These are phyloP conservation scores for Waltiozyma sp. DNA, from an alignment of 1,139 yeast genomes.

Conservation along the genomic window DNA sequence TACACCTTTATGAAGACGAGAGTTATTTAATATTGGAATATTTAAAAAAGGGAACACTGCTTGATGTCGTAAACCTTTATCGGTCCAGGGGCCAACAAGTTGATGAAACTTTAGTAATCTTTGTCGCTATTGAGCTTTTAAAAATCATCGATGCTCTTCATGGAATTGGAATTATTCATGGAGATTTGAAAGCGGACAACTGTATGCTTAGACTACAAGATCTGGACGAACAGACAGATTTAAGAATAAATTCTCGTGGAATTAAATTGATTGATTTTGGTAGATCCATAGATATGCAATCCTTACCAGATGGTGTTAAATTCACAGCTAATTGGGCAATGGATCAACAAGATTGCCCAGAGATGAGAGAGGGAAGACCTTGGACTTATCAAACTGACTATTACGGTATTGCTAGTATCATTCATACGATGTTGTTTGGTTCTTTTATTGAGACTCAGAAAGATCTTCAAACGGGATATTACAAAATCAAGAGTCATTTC, in stretches of 20 bases:
- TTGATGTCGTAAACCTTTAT: constrained; percentile 56
- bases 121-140: constrained; percentile 52
- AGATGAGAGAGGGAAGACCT: constrained; percentile 47
- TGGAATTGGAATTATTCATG: constrained; percentile 59
- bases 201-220: constrained; percentile 61
- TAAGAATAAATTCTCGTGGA: constrained; percentile 43
- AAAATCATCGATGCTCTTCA: constrained; percentile 56
- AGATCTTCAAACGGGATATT: constrained; percentile 22
- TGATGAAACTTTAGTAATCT: constrained; percentile 58
- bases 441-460: constrained; percentile 38
- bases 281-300: constrained; percentile 59
- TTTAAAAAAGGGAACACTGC: constrained; percentile 60
- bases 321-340: constrained; percentile 56
- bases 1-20: constrained; percentile 58
- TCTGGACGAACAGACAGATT: constrained; percentile 13
- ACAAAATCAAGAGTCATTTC: constrained; percentile 24
- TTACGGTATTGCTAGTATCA: constrained; percentile 68
- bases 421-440: constrained; percentile 68
- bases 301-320: constrained; percentile 39
- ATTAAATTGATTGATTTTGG: constrained; percentile 75
- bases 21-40: constrained; percentile 65
- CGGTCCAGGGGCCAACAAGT: constrained; percentile 21
- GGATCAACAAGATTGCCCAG: constrained; percentile 69
- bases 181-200: constrained; percentile 80
- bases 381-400: constrained; percentile 86